A percentile compares a stretch with the other conserved stretches of the same genome.
Conservation (phyloP, 2,329 filamentous ascomycete species). For the Pseudopyrenochaeta lycopersici region DNA sequence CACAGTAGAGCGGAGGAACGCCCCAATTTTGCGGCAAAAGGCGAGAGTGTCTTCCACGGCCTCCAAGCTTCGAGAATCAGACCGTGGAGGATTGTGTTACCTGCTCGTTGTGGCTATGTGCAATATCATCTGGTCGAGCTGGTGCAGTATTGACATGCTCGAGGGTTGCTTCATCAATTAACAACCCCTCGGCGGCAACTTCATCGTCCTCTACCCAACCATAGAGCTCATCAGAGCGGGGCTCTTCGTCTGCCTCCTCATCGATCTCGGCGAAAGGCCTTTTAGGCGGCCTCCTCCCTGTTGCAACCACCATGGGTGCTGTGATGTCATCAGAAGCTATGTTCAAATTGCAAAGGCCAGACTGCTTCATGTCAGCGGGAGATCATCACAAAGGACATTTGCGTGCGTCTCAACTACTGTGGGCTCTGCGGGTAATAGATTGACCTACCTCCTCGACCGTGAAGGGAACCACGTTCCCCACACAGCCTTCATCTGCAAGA, state of each 20-base stretch:
- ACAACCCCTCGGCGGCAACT: slow-evolving; percentile 52
- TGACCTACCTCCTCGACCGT: slow-evolving; percentile 55
- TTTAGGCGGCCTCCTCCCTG: slow-evolving; percentile 60
- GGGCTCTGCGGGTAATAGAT: slow-evolving; percentile 41
- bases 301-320: slow-evolving; percentile 27
- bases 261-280: slow-evolving; percentile 65
- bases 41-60: neutral
- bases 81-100: slow-evolving; percentile 32
- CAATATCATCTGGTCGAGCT: slow-evolving; percentile 24
- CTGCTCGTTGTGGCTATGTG: slow-evolving; percentile 34
- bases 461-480: slow-evolving; percentile 62
- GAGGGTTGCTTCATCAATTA: slow-evolving; percentile 42
- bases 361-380: slow-evolving; percentile 36
- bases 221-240: slow-evolving; percentile 72
- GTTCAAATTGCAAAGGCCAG: slow-evolving; percentile 44
- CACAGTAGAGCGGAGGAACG: slow-evolving; percentile 10
- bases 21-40: neutral
- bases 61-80: slow-evolving; percentile 19
- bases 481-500: slow-evolving; percentile 51
- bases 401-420: slow-evolving; percentile 27
- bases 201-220: slow-evolving; percentile 74
- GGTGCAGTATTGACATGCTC: slow-evolving; percentile 19
- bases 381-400: slow-evolving; percentile 17
- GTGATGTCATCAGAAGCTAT: slow-evolving; percentile 42
- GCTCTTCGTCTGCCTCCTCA: slow-evolving; percentile 70